Evolutionary conservation across 148 eudicot species (phyloP).

Genomic region (Vaccinium darrowii): DNA sequence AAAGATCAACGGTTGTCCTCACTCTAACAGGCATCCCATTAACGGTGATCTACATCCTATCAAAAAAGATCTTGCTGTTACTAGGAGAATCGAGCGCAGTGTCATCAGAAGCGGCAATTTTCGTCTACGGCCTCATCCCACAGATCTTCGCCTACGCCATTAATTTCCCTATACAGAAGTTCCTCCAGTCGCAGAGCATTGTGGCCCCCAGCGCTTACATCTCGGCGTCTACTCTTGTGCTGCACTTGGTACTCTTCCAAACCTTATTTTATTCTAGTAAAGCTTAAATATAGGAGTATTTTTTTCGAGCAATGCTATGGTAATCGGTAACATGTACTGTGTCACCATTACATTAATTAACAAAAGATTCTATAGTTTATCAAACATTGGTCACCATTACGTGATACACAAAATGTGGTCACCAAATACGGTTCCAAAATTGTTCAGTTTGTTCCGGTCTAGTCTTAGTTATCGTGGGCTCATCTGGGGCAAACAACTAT

Average conservation of each 20-base stretch:
- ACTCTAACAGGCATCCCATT: slow-evolving; percentile 40
- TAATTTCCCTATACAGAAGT: slow-evolving; percentile 55
- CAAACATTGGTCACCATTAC: too few species aligned
- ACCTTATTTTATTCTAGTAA: background rate
- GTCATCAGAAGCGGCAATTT: slow-evolving; percentile 38
- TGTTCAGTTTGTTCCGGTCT: too few species aligned
- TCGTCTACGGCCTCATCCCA: slow-evolving; percentile 53
- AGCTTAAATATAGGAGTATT: too few species aligned
- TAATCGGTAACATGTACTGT: too few species aligned
- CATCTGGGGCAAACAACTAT: too few species aligned
- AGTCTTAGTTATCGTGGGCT: too few species aligned
- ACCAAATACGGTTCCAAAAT: too few species aligned
- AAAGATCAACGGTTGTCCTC: slow-evolving; percentile 52
- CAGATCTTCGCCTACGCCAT: slow-evolving; percentile 53
- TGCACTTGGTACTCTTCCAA: slow-evolving; percentile 18
- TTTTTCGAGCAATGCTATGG: too few species aligned
- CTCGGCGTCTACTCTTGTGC: slow-evolving; percentile 29
- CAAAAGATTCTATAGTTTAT: too few species aligned
- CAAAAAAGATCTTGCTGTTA: slow-evolving; percentile 32
- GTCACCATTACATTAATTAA: too few species aligned
- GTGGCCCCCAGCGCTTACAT: slow-evolving; percentile 49
- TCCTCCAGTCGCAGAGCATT: slow-evolving; percentile 52
- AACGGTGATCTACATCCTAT: slow-evolving; percentile 40
- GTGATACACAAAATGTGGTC: too few species aligned
- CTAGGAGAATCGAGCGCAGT: slow-evolving; percentile 41